A percentile compares a stretch with the other conserved stretches of the same genome.
These are phyloP conservation scores for Helianthus tuberosus DNA, from an alignment of 129 eudicot species.

Conservation along the genomic window DNA sequence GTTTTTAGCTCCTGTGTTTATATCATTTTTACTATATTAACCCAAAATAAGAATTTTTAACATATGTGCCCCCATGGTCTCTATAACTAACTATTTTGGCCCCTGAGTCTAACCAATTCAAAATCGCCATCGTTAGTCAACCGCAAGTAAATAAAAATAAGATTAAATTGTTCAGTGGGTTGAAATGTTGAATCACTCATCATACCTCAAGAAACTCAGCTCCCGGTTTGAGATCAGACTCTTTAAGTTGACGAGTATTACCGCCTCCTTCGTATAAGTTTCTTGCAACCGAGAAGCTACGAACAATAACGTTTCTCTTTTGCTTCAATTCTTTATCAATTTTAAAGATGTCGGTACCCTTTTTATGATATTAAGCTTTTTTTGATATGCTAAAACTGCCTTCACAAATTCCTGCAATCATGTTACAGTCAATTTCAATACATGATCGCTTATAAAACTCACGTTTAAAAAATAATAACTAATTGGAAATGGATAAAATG, in stretches of 20 bases:
- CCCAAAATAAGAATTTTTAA: no score
- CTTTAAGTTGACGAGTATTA: no score
- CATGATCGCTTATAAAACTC: neutral
- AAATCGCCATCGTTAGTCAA: neutral
- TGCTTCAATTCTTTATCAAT: conserved; percentile 70
- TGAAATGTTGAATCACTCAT: no score
- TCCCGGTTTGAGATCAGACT: no score
- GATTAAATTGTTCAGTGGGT: neutral
- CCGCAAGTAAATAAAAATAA: neutral
- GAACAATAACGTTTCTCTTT: conserved; percentile 56
- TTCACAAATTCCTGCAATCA: no score
- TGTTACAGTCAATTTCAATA: neutral
- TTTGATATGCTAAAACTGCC: conserved; percentile 77
- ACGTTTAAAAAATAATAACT: neutral
- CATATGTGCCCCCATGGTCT: no score
- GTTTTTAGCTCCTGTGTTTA: no score
- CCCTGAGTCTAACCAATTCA: conserved; percentile 48
- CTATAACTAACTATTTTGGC: no score
- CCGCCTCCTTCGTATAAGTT: conserved; percentile 51
- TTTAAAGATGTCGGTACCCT: conserved; percentile 46
- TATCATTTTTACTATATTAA: no score
- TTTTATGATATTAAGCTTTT: conserved; percentile 47
- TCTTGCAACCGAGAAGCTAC: conserved; percentile 80
- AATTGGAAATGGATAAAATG: neutral
- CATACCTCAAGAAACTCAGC: no score